phyloP scores from a whole-genome alignment of 1,139 yeast species.

The Kazachstania sp. region DNA sequence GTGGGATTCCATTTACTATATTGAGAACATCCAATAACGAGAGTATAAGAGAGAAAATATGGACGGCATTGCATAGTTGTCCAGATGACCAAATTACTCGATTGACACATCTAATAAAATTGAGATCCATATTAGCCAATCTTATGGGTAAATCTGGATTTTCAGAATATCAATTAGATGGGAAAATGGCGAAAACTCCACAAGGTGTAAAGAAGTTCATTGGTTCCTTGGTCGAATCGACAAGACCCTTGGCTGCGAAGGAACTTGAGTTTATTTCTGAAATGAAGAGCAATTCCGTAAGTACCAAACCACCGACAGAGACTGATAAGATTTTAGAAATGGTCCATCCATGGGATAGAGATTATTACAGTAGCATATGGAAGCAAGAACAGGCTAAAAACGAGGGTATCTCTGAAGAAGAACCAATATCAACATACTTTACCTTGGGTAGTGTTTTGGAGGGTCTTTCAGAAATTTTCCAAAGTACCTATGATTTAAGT shows the following conservation, averaged over 20 bases:
- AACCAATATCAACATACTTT: slow-evolving; percentile 49
- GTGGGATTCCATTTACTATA: slow-evolving; percentile 58
- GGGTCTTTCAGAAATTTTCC: slow-evolving; percentile 68
- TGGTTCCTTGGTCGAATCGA: slow-evolving; percentile 45
- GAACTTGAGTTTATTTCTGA: slow-evolving; percentile 46
- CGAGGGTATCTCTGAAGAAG: slow-evolving; percentile 12
- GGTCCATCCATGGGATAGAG: slow-evolving; percentile 89
- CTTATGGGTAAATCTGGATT: slow-evolving; percentile 66
- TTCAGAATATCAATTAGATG: slow-evolving; percentile 74
- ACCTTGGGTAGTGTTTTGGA: slow-evolving; percentile 82
- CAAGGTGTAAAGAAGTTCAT: slow-evolving; percentile 67
- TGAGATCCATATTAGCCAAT: slow-evolving; percentile 63
- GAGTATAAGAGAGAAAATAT: slow-evolving; percentile 53
- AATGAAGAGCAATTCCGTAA: slow-evolving; percentile 32
- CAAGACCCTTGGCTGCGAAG: slow-evolving; percentile 47
- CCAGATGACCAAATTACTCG: slow-evolving; percentile 47
- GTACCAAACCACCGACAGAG: slow-evolving; percentile 8
- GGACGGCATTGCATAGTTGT: slow-evolving; percentile 65
- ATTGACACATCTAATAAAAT: slow-evolving; percentile 51
- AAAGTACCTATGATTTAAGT: slow-evolving; percentile 63
- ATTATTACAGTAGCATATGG: slow-evolving; percentile 43
- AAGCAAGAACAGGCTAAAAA: background rate
- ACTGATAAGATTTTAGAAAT: slow-evolving; percentile 37
- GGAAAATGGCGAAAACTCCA: slow-evolving; percentile 84
- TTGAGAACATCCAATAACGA: slow-evolving; percentile 52